phyloP scores from a whole-genome alignment of 257 asterid species.

The Solanum etuberosum region DNA sequence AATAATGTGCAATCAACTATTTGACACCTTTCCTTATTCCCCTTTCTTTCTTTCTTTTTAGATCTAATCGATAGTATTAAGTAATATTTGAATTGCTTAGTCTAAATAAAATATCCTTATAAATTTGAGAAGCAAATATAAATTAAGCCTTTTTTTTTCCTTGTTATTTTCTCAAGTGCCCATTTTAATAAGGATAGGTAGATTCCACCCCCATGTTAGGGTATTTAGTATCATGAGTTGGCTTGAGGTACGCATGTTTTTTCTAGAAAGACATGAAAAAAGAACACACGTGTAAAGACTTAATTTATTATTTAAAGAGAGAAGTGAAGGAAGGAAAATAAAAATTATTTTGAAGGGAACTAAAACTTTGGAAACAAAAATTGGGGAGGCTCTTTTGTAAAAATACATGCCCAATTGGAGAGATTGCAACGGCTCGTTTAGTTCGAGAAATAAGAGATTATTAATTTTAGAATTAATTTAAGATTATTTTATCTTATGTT shows the following conservation, averaged over 20 bases:
- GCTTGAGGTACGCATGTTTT: background rate
- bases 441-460: background rate
- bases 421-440: background rate
- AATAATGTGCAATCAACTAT: background rate
- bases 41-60: background rate
- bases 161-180: background rate
- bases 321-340: background rate
- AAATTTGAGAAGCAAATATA: background rate
- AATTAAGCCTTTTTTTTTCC: background rate
- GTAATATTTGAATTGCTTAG: background rate
- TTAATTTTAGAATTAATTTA: too few species aligned
- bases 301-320: background rate
- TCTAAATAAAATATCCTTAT: background rate
- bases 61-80: background rate
- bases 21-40: background rate
- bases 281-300: constrained; percentile 11
- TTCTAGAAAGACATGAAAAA: background rate
- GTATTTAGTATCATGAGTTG: background rate
- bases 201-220: background rate
- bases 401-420: background rate
- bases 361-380: background rate
- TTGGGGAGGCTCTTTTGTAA: background rate
- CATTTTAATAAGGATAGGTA: background rate
- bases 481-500: too few species aligned
- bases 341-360: background rate